Conservation (phyloP, 768 basidiomycete species). For the Psilocybe sp. region DNA sequence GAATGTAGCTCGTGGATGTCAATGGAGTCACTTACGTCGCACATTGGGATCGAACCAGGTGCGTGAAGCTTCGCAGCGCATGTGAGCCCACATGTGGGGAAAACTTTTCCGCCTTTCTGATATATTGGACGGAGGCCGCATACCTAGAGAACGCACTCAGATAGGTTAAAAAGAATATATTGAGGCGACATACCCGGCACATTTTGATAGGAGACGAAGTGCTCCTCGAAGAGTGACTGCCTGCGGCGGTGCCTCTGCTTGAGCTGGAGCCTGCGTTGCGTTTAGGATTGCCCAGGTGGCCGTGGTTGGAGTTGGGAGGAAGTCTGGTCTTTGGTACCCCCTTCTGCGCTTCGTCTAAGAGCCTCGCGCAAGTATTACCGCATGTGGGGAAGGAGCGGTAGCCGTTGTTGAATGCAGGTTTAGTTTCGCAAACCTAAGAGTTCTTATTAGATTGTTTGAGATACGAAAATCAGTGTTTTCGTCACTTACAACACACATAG, state of each 20-base stretch:
- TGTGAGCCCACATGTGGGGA: constrained; percentile 19
- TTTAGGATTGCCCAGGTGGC: background rate
- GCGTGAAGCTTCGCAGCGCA: constrained; percentile 14
- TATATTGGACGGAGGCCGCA: constrained; percentile 11
- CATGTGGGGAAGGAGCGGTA: background rate
- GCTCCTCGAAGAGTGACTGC: too few species aligned
- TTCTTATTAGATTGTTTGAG: too few species aligned
- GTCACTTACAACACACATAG: too few species aligned
- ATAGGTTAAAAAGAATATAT: background rate
- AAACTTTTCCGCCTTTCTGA: constrained; percentile 9
- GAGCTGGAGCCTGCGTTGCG: too few species aligned
- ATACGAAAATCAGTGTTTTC: too few species aligned
- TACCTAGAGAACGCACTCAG: constrained; percentile 6
- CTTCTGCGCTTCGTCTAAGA: background rate
- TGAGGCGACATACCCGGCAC: background rate
- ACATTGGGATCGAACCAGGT: constrained; percentile 12
- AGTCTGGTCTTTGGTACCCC: background rate
- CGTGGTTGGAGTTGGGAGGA: background rate
- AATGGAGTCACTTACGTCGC: constrained; percentile 14
- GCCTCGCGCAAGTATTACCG: background rate
- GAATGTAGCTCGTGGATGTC: background rate
- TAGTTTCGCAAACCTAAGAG: background rate
- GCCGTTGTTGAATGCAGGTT: background rate
- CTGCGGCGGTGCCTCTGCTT: too few species aligned
- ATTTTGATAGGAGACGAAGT: constrained; percentile 3